phyloP scores from a whole-genome alignment of 805 yeast genomes.

The Scheffersomyces amazonensis region DNA sequence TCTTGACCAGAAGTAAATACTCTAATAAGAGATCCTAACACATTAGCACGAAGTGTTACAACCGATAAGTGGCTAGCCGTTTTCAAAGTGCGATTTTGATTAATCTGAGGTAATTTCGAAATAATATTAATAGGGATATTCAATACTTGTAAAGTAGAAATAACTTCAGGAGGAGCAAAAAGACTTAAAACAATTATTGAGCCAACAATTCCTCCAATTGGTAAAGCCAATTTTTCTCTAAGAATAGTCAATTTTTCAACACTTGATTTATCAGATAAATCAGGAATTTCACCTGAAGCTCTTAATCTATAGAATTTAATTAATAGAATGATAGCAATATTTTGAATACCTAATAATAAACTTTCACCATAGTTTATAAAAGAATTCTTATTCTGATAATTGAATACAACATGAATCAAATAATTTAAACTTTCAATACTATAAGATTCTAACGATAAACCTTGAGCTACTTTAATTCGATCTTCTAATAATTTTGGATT shows the following conservation, averaged over 20 bases:
- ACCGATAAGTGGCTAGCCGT: constrained; percentile 37
- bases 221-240: constrained; percentile 18
- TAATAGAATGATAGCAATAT: constrained; percentile 31
- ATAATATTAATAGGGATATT: constrained; percentile 36
- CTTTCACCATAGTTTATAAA: constrained; percentile 42
- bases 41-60: constrained; percentile 40
- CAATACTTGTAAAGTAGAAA: constrained; percentile 30
- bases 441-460: constrained; percentile 34
- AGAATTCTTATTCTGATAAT: constrained; percentile 28
- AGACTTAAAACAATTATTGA: constrained; percentile 26
- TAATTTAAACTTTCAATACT: constrained; percentile 35
- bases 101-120: constrained; percentile 40
- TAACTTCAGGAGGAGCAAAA: constrained; percentile 25
- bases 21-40: constrained; percentile 35
- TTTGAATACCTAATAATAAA: constrained; percentile 36
- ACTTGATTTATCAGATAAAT: constrained; percentile 4
- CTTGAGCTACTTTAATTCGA: constrained; percentile 30
- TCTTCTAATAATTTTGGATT: constrained; percentile 21
- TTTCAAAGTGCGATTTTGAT: constrained; percentile 27
- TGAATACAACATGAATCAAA: constrained; percentile 38
- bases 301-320: constrained; percentile 31
- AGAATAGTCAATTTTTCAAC: constrained; percentile 14
- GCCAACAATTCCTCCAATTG: constrained; percentile 25
- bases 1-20: constrained; percentile 38
- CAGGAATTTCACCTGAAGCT: constrained; percentile 10